phyloP scores from a whole-genome alignment of 2,329 filamentous ascomycete species.

The Epichloe hybrida region DNA sequence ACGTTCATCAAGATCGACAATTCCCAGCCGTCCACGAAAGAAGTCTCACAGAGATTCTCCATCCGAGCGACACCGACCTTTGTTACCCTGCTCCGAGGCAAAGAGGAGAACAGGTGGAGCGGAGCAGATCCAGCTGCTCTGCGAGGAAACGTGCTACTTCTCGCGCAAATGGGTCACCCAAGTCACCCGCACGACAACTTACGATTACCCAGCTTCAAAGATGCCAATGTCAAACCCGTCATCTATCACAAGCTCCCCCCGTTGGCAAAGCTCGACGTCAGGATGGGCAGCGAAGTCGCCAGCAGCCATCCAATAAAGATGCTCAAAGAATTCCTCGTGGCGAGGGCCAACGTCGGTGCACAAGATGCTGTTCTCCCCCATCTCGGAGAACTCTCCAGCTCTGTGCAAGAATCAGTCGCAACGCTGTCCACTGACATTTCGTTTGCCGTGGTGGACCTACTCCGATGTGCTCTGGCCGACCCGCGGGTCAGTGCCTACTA shows the following conservation, averaged over 20 bases:
- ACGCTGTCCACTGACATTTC: slow-evolving; percentile 49
- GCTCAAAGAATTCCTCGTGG: slow-evolving; percentile 59
- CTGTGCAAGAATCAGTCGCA: slow-evolving; percentile 41
- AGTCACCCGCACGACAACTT: slow-evolving; percentile 63
- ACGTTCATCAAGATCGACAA: slow-evolving; percentile 76
- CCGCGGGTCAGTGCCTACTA: slow-evolving; percentile 69
- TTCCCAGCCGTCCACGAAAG: slow-evolving; percentile 46
- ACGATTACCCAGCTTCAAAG: slow-evolving; percentile 55
- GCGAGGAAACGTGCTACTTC: slow-evolving; percentile 55
- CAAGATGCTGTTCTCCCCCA: slow-evolving; percentile 58
- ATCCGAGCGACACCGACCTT: slow-evolving; percentile 79
- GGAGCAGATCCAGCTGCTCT: slow-evolving; percentile 60
- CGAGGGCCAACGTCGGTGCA: slow-evolving; percentile 41
- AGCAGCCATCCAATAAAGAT: slow-evolving; percentile 45
- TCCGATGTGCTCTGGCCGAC: slow-evolving; percentile 66
- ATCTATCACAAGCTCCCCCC: slow-evolving; percentile 64
- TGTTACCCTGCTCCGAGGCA: slow-evolving; percentile 65
- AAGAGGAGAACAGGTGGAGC: slow-evolving; percentile 66
- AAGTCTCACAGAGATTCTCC: slow-evolving; percentile 49
- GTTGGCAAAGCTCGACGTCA: slow-evolving; percentile 65
- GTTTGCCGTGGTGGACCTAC: slow-evolving; percentile 76
- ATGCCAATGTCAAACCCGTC: slow-evolving; percentile 50
- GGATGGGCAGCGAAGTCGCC: slow-evolving; percentile 51
- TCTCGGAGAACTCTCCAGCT: slow-evolving; percentile 48
- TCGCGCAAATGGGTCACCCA: slow-evolving; percentile 63